phyloP scores from a whole-genome alignment of 768 basidiomycete species.

The Leccinum pellstonianum region DNA sequence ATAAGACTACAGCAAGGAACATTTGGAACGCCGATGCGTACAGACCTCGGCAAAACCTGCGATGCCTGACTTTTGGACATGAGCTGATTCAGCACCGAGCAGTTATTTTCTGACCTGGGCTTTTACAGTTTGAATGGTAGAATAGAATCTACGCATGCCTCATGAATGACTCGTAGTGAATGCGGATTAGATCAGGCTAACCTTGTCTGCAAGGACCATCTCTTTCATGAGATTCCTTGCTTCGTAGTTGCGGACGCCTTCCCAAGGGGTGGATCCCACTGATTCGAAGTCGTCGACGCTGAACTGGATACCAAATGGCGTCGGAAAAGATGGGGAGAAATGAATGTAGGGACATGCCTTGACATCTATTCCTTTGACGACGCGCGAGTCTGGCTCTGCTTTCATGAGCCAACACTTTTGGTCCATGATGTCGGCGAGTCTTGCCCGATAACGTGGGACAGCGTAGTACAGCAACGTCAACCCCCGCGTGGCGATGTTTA shows the following conservation, averaged over 20 bases:
- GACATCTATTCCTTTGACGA: constrained; percentile 86
- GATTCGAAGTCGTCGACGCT: constrained; percentile 84
- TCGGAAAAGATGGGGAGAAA: background rate
- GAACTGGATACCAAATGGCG: constrained; percentile 46
- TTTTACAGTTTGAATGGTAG: constrained; percentile 87
- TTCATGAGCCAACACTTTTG: constrained; percentile 69
- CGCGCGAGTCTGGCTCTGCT: constrained; percentile 80
- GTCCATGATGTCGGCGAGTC: constrained; percentile 13
- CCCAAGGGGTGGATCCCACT: constrained; percentile 72
- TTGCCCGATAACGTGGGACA: background rate
- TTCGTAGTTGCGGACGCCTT: constrained; percentile 84
- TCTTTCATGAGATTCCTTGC: constrained; percentile 82
- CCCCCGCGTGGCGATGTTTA: too few relatives aligned
- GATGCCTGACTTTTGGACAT: constrained; percentile 48
- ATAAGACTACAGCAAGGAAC: constrained; percentile 6
- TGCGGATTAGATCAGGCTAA: constrained; percentile 25
- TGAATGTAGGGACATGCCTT: constrained; percentile 46
- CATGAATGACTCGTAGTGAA: background rate
- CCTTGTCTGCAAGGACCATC: constrained; percentile 76
- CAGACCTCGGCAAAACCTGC: constrained; percentile 80
- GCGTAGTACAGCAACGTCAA: too few relatives aligned
- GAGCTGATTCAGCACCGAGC: constrained; percentile 2
- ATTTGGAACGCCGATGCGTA: background rate
- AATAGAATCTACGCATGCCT: constrained; percentile 63
- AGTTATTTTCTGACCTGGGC: constrained; percentile 51